Conservation (phyloP, 768 basidiomycete species). For the Hemileccinum impolitum region DNA sequence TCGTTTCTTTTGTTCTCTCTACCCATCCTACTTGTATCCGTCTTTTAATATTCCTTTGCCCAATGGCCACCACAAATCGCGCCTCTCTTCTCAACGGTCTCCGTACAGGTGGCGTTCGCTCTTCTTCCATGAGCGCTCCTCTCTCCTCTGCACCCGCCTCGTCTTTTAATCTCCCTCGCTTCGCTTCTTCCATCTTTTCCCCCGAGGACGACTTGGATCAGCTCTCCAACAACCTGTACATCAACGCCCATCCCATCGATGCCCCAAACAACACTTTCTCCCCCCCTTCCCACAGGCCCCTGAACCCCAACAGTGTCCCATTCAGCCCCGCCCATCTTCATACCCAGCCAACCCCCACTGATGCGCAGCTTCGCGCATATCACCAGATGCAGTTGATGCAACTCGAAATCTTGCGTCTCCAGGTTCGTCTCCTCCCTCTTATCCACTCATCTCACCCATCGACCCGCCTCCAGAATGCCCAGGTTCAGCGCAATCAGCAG, state of each 20-base stretch:
- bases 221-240: constrained; percentile 50
- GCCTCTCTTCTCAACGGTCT: constrained; percentile 86
- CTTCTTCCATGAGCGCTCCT: constrained; percentile 56
- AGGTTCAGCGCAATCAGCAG: constrained; percentile 59
- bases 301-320: constrained; percentile 49
- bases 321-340: constrained; percentile 43
- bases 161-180: constrained; percentile 63
- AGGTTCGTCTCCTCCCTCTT: constrained; percentile 44
- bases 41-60: constrained; percentile 17
- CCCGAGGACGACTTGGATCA: constrained; percentile 61
- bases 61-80: constrained; percentile 53
- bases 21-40: constrained; percentile 17
- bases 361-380: constrained; percentile 58
- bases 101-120: constrained; percentile 86
- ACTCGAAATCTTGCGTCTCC: constrained; percentile 75
- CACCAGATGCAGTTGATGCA: constrained; percentile 82
- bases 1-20: constrained; percentile 10
- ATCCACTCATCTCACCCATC: constrained; percentile 6
- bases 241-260: constrained; percentile 55
- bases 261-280: constrained; percentile 62
- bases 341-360: constrained; percentile 33
- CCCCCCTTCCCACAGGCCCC: constrained; percentile 47
- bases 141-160: constrained; percentile 64
- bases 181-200: constrained; percentile 41
- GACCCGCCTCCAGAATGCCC: constrained; percentile 45